These are phyloP conservation scores for Coccomyxa subellipsoidea DNA, from an alignment of 163 green algal genomes.

Conservation along the genomic window DNA sequence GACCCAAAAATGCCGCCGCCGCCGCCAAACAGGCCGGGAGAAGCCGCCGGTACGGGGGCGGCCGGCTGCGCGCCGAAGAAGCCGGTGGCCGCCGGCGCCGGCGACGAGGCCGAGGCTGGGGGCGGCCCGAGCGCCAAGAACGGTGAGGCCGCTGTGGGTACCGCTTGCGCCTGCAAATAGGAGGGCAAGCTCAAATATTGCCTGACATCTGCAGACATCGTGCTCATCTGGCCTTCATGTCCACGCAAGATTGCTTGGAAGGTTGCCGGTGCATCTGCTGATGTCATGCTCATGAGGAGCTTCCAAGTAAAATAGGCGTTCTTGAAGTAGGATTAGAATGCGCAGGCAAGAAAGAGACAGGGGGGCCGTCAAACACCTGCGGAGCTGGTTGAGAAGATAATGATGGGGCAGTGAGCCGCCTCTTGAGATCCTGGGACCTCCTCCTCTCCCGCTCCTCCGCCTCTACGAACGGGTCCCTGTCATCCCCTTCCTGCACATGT, in stretches of 20 bases:
- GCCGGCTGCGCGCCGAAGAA: neutral
- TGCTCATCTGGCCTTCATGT: too few relatives aligned
- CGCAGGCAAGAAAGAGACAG: too few relatives aligned
- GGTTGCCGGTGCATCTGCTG: too few relatives aligned
- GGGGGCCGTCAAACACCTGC: neutral
- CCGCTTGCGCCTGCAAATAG: neutral
- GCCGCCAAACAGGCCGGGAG: neutral
- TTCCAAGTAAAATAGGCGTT: too few relatives aligned
- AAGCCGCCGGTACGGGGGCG: neutral
- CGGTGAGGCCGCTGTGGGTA: neutral
- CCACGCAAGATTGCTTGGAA: too few relatives aligned
- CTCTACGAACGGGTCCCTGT: constrained; percentile 41
- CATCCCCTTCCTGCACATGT: constrained; percentile 21
- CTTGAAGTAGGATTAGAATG: too few relatives aligned
- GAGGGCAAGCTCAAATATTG: too few relatives aligned
- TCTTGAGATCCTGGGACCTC: neutral
- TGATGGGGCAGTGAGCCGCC: neutral
- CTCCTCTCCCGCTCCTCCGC: constrained; percentile 14
- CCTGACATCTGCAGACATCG: too few relatives aligned
- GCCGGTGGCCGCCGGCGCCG: neutral
- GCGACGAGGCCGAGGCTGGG: neutral
- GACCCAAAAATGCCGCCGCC: neutral
- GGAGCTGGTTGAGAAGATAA: neutral
- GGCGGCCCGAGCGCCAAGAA: neutral
- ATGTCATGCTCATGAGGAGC: too few relatives aligned